Evolutionary conservation across 2,329 filamentous ascomycete species (phyloP).

Genomic region (Clonostachys solani): DNA sequence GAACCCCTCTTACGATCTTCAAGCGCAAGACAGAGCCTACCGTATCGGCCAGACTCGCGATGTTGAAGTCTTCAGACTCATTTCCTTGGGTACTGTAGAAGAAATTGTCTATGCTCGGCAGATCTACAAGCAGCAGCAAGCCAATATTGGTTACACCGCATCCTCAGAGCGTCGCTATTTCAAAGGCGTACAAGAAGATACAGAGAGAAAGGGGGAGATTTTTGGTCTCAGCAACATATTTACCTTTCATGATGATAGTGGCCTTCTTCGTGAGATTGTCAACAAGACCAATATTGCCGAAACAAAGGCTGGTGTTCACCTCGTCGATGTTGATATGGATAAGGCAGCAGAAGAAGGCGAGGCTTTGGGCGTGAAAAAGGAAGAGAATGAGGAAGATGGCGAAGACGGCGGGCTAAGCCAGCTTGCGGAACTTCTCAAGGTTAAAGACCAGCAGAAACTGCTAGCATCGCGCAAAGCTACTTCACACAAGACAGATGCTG

Average conservation of each 20-base stretch:
- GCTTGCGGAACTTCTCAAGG: slow-evolving; percentile 52
- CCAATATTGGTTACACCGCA: slow-evolving; percentile 94
- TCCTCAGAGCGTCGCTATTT: slow-evolving; percentile 93
- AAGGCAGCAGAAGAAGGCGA: slow-evolving; percentile 49
- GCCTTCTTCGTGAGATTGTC: slow-evolving; percentile 89
- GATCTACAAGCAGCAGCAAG: slow-evolving; percentile 98
- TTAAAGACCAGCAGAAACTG: slow-evolving; percentile 38
- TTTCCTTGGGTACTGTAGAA: slow-evolving; percentile 89
- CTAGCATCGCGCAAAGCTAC: slow-evolving; percentile 25
- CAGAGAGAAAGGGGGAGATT: slow-evolving; percentile 82
- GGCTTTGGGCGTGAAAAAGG: slow-evolving; percentile 35
- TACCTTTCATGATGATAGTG: slow-evolving; percentile 73
- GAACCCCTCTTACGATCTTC: slow-evolving; percentile 93
- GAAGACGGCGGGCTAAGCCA: slow-evolving; percentile 66
- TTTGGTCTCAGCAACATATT: slow-evolving; percentile 90
- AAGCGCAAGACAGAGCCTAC: slow-evolving; percentile 94
- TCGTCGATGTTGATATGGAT: slow-evolving; percentile 72
- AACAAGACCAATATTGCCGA: slow-evolving; percentile 98
- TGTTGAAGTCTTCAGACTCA: slow-evolving; percentile 90
- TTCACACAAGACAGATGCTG: slow-evolving; percentile 60
- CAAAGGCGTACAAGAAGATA: slow-evolving; percentile 84
- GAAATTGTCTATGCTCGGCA: slow-evolving; percentile 96
- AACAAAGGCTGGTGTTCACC: slow-evolving; percentile 76
- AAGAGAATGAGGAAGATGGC: slow-evolving; percentile 44
- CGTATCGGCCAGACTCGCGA: slow-evolving; percentile 90